Conservation (phyloP, 331 rosid genomes). For the Pyracantha coccinea region DNA sequence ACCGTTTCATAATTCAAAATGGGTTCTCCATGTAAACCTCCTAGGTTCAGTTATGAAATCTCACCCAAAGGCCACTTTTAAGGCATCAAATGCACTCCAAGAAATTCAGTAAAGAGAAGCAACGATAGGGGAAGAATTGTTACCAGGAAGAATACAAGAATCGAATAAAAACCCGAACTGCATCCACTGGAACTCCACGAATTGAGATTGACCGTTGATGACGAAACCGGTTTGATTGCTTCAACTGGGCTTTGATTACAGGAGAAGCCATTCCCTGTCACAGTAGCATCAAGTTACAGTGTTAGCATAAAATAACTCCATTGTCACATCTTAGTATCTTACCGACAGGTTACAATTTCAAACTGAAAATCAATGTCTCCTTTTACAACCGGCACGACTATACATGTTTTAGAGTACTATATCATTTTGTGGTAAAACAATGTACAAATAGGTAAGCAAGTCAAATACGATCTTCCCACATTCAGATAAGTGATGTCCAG, state of each 20-base stretch:
- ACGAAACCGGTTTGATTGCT: conserved; percentile 24
- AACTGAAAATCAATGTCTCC: background rate
- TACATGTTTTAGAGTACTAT: background rate
- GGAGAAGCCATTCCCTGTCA: conserved; percentile 74
- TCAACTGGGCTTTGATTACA: conserved; percentile 50
- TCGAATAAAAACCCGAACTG: conserved; percentile 73
- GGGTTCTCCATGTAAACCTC: background rate
- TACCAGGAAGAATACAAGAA: conserved; percentile 73
- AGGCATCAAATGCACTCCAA: background rate
- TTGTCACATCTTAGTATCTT: background rate
- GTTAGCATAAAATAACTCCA: background rate
- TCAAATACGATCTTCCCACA: no score
- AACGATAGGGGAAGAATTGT: background rate
- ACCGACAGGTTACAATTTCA: background rate
- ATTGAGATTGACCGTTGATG: conserved; percentile 41
- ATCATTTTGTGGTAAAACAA: background rate
- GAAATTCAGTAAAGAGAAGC: background rate
- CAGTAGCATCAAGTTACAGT: background rate
- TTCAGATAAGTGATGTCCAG: no score
- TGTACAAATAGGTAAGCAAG: background rate
- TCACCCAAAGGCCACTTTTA: background rate
- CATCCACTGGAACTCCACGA: conserved; percentile 62
- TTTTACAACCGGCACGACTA: background rate
- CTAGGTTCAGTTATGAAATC: background rate
- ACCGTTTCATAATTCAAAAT: background rate